A percentile compares a stretch with the other conserved stretches of the same genome.
Conservation (phyloP, 106 monocot genomes). For the Agapanthus africanus region DNA sequence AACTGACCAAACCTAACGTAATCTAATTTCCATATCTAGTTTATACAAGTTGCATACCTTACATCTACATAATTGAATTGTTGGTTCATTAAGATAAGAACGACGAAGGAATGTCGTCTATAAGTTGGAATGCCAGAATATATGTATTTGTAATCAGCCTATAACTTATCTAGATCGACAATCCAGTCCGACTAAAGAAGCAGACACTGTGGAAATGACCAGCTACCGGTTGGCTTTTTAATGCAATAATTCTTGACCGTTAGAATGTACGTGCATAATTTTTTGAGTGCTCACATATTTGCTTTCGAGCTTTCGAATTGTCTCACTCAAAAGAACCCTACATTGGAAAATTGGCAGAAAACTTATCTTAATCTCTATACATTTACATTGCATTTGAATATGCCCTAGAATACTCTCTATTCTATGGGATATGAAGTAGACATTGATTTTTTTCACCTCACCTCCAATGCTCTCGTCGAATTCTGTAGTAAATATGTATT, state of each 20-base stretch:
- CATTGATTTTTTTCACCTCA: not conserved
- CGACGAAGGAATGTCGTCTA: not conserved
- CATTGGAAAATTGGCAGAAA: not conserved
- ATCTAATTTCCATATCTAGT: not conserved
- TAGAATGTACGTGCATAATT: not conserved
- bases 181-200: not conserved
- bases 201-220: not conserved
- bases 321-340: not conserved
- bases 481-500: too few relatives aligned
- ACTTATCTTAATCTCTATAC: not conserved
- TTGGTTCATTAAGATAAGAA: not conserved
- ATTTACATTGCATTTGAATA: not conserved
- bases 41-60: not conserved
- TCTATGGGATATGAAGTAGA: not conserved
- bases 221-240: not conserved
- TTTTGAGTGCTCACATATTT: not conserved
- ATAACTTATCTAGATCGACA: not conserved
- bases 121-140: not conserved
- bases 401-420: not conserved
- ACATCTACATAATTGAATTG: not conserved
- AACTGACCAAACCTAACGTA: not conserved
- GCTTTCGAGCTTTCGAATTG: not conserved
- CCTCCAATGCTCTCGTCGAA: not conserved
- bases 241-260: not conserved
- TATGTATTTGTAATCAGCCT: not conserved